Evolutionary conservation across 2,329 filamentous ascomycete genomes (phyloP).

Genomic region (Torrubiellomyces zombiae): DNA sequence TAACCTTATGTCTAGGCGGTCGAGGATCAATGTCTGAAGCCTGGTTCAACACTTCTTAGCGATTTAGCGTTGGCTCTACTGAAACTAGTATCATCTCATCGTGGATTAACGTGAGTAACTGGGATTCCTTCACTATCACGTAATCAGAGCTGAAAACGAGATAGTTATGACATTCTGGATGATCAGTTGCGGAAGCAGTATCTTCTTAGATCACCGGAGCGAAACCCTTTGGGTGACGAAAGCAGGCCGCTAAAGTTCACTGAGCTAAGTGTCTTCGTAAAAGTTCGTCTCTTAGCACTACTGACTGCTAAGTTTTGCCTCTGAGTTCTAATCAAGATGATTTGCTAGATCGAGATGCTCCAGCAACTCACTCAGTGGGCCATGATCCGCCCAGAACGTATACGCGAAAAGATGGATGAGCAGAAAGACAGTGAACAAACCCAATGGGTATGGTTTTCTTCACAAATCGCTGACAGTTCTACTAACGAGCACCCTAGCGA

Average conservation of each 20-base stretch:
- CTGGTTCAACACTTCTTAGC: conserved; percentile 55
- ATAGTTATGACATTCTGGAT: conserved; percentile 72
- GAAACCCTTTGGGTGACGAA: conserved; percentile 72
- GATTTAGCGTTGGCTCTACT: conserved; percentile 75
- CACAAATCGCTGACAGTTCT: background rate
- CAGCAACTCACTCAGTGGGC: conserved; percentile 85
- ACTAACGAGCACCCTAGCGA: conserved; percentile 25
- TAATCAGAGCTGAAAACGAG: conserved; percentile 8
- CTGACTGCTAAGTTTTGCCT: too few relatives aligned
- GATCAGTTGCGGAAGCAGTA: conserved; percentile 88
- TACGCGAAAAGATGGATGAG: conserved; percentile 75
- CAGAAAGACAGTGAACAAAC: conserved; percentile 67
- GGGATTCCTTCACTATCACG: background rate
- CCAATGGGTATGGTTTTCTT: conserved; percentile 49
- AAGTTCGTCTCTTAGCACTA: too few relatives aligned
- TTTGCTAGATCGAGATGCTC: conserved; percentile 56
- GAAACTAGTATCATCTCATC: conserved; percentile 87
- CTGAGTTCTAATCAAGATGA: too few relatives aligned
- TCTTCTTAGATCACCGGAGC: conserved; percentile 56
- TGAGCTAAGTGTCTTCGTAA: conserved; percentile 68
- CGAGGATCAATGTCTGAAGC: conserved; percentile 75
- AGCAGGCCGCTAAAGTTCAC: conserved; percentile 59
- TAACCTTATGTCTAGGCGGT: conserved; percentile 45
- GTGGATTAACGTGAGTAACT: conserved; percentile 62
- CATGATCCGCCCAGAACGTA: conserved; percentile 70